Base-by-base conservation (phyloP, 495 filamentous ascomycete genomes). In the Gamarada debralockiae region DNA sequence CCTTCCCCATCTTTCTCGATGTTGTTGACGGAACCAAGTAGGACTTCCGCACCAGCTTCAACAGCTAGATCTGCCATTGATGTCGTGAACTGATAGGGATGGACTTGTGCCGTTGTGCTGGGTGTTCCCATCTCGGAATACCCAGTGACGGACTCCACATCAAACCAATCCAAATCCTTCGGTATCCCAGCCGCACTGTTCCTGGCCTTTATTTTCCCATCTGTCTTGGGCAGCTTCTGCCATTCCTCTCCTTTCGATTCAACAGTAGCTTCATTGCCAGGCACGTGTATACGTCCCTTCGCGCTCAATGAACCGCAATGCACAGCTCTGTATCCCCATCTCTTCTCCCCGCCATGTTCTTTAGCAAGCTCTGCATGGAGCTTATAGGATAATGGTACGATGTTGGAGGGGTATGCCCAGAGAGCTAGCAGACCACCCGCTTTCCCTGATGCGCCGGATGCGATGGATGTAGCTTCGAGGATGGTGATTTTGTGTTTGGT, bases 371-470 rank as follows among this genome's bases (percentile, higher is more conserved):
- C 81, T 13, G 80, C 77, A 62, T 98, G 93, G 9, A 97, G 74
- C 40, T 77, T 75, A 71, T 88, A 98, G 55, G 87, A 93, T 48
- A 98, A 72, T 2, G 89, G 88, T 0, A 97, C 93, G 51, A 98
- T 80, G 60, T 78, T 86, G 56, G 67, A 76, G 1, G 93, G 93
- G 62, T 97, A 96, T 10, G 93, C 93, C 93, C 93, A 98, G 36
- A 91, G 75, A 1, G 84, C 93, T 15, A 98, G 73, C 12, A 98
- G 77, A 1, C 93, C 93, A 3, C 93, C 93, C 1, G 93, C 93
- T 73, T 98, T 98, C 7, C 93, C 93, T 21, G 90, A 96, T 36
- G 93, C 93, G 21, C 87, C 92, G 10, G 91, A 86, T 14, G 93
- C 93, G 56, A 97, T 89, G 36, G 86, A 78, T 13, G 83, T 83